These are phyloP conservation scores for Pyricularia grisea DNA, from an alignment of 2,329 filamentous ascomycete species.

Conservation along the genomic window DNA sequence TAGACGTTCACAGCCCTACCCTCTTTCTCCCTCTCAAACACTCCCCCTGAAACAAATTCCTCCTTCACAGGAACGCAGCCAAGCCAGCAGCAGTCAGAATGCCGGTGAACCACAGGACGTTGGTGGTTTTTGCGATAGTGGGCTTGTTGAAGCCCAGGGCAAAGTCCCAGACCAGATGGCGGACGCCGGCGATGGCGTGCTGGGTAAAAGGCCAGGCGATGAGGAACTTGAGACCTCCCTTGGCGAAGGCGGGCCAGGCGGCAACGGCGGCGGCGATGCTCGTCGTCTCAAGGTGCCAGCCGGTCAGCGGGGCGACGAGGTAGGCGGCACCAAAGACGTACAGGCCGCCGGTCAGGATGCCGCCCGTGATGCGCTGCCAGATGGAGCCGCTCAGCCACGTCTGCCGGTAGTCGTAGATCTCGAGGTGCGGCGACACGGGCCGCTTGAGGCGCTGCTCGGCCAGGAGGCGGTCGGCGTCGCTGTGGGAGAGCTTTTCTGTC, in stretches of 20 bases:
- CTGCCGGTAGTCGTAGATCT: constrained; percentile 79
- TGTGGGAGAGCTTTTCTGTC: constrained; percentile 45
- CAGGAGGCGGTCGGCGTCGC: constrained; percentile 56
- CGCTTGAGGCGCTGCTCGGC: constrained; percentile 71
- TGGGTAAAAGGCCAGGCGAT: constrained; percentile 51
- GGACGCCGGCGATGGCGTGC: constrained; percentile 45
- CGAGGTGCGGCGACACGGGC: constrained; percentile 75
- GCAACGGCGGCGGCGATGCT: constrained; percentile 53
- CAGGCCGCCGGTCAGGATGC: constrained; percentile 58
- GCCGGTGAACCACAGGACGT: constrained; percentile 35
- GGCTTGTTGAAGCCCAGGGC: constrained; percentile 40
- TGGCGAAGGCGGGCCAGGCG: constrained; percentile 47
- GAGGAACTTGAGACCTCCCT: constrained; percentile 46
- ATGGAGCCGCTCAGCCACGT: constrained; percentile 68
- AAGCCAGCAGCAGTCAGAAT: constrained; percentile 34
- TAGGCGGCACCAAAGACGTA: constrained; percentile 78
- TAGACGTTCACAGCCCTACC: not conserved
- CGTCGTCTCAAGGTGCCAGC: constrained; percentile 49
- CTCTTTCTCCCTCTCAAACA: not conserved
- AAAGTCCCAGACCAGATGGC: constrained; percentile 45
- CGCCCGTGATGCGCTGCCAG: constrained; percentile 79
- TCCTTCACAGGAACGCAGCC: constrained; percentile 27
- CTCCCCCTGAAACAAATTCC: not conserved
- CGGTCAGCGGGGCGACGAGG: constrained; percentile 67
- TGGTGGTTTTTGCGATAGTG: constrained; percentile 34